A percentile compares a stretch with the other conserved stretches of the same genome.
These are phyloP conservation scores for Glonium stellatum DNA, from an alignment of 495 filamentous ascomycete species.

Conservation along the genomic window DNA sequence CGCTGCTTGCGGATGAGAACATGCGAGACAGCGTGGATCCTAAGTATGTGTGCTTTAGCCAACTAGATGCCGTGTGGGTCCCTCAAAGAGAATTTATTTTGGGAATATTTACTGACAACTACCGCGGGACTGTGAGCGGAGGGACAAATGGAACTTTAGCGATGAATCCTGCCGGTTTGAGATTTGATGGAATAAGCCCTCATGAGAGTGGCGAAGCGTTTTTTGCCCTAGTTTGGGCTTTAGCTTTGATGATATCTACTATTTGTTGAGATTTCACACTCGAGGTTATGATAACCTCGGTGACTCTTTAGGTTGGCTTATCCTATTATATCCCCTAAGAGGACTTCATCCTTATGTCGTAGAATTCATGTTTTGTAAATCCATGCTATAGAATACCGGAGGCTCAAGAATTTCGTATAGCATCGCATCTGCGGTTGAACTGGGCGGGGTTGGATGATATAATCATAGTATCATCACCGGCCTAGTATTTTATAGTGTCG, in stretches of 20 bases:
- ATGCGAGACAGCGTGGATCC: slow-evolving; percentile 6
- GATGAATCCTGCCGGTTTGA: background rate
- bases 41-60: slow-evolving; percentile 10
- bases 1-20: slow-evolving; percentile 7
- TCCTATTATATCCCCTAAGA: no score
- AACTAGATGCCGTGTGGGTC: slow-evolving; percentile 17
- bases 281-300: background rate
- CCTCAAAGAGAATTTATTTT: background rate
- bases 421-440: no score
- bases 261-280: background rate
- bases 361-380: background rate
- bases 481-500: no score
- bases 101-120: background rate
- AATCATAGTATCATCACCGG: no score
- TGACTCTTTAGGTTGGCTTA: no score
- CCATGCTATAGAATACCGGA: no score
- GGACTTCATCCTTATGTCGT: background rate
- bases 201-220: background rate
- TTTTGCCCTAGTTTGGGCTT: background rate
- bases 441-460: no score
- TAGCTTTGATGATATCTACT: background rate
- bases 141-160: background rate
- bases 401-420: no score
- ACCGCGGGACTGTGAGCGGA: background rate
- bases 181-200: background rate